These are phyloP conservation scores for Rhynchosporium graminicola DNA, from an alignment of 2,329 filamentous ascomycete species.

Conservation along the genomic window DNA sequence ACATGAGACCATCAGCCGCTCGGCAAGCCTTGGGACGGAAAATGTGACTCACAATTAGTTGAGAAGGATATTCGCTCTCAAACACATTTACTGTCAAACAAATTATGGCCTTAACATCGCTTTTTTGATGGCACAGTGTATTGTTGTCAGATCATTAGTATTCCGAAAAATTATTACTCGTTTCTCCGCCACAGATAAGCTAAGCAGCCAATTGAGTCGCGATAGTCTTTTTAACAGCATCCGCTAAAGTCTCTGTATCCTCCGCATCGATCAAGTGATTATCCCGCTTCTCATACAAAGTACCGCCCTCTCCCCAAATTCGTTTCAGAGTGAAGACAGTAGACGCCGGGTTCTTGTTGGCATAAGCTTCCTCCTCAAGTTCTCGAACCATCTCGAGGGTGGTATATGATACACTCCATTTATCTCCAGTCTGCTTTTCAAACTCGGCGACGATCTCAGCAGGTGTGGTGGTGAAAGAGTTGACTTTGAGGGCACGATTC, in stretches of 20 bases:
- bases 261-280: constrained; percentile 60
- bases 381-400: constrained; percentile 47
- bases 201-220: constrained; percentile 15
- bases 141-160: not conserved
- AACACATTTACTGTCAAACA: too few relatives aligned
- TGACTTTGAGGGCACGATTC: constrained; percentile 41
- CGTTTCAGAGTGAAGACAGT: constrained; percentile 61
- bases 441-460: constrained; percentile 42
- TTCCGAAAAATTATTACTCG: too few relatives aligned
- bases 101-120: too few relatives aligned
- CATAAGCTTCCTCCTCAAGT: constrained; percentile 62
- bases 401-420: constrained; percentile 40
- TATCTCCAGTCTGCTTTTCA: constrained; percentile 40
- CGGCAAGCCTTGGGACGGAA: too few relatives aligned
- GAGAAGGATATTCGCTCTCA: too few relatives aligned
- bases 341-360: constrained; percentile 51
- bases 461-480: constrained; percentile 43
- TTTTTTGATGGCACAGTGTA: too few relatives aligned
- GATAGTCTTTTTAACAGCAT: constrained; percentile 45
- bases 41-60: too few relatives aligned
- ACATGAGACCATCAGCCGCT: too few relatives aligned
- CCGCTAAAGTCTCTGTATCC: constrained; percentile 54
- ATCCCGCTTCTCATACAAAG: constrained; percentile 68
- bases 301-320: constrained; percentile 74
- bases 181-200: not conserved